Base-by-base conservation (phyloP, 2,329 filamentous ascomycete species). In the Sporothrix luriei region DNA sequence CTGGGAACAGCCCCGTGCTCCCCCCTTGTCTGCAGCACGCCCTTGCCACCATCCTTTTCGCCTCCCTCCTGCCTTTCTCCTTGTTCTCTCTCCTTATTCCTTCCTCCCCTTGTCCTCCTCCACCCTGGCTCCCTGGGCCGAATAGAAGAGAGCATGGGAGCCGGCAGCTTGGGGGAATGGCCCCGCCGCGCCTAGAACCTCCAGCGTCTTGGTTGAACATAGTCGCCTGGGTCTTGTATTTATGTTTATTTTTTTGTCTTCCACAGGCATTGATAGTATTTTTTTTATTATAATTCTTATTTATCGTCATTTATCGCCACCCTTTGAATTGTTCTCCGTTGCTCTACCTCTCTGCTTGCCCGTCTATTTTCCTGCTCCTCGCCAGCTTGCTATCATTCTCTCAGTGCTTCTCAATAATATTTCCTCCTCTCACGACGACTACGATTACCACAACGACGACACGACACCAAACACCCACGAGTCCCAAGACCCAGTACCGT, bases 161-260 rank as follows among this genome's bases (percentile, higher is more conserved):
- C 59, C 57, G 65, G 65, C 65, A 65, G 26, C 69, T 68, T 68
- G 66, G 51, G 59, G 43, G 64, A 19, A 66, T 33, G 40, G 24
- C 59, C 57, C 69, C 40, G 51, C 46, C 49, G 51, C 49, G 64
- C 57, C 67, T 62, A 26, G 57, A 62, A 26, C 38, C 57, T 62
- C 13, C 38, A 43, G 38, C 43, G n/a, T n/a, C 26, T 3, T 62
- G 57, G 57, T 62, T 14, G 38, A 46, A 13, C 43, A 62, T 46
- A 19, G 11, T 61, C 7, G 48, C 11, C 29, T 54, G 21, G 48
- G 48, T 38, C 64, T 46, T 43, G 3, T 46, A 46, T 33, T 62
- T 26, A n/a, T 66, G 33, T 7, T n/a, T 33, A 24, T 46, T 43
- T 62, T 62, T 46, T 13, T 4, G 11, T 16, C 38, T 26, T 38